Conservation (phyloP, 163 green algal species). For the Picocystis sp. region DNA sequence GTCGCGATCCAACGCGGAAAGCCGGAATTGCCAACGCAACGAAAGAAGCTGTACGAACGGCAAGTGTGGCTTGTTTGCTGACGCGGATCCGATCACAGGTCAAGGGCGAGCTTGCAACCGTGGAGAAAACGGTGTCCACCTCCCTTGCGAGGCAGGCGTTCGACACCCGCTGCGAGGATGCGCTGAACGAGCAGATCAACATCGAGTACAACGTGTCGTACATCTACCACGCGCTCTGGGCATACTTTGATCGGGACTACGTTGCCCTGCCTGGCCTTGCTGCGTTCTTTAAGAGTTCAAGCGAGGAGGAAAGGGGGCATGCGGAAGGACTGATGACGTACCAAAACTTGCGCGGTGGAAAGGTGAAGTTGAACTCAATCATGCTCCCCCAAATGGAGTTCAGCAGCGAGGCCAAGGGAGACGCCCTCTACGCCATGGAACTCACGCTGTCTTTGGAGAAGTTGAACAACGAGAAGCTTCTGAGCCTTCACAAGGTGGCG, state of each 20-base stretch:
- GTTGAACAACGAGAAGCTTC: conserved; percentile 41
- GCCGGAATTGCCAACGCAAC: no score
- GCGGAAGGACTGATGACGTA: conserved; percentile 76
- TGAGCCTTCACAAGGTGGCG: conserved; percentile 52
- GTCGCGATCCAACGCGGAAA: no score
- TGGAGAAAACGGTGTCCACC: conserved; percentile 30
- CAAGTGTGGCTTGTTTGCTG: no score
- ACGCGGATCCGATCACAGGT: conserved; percentile 8
- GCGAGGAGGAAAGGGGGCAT: conserved; percentile 59
- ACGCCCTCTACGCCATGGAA: conserved; percentile 70
- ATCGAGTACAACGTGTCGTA: conserved; percentile 89
- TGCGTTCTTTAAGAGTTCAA: conserved; percentile 59
- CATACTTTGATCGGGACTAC: conserved; percentile 86
- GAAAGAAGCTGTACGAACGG: no score
- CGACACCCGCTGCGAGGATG: conserved; percentile 6
- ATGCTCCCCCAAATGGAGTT: conserved; percentile 51
- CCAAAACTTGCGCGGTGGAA: conserved; percentile 57
- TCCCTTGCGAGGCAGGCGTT: conserved; percentile 6
- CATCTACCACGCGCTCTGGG: conserved; percentile 76
- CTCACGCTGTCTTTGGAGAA: conserved; percentile 63
- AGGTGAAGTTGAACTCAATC: conserved; percentile 47
- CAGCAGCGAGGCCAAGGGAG: conserved; percentile 57
- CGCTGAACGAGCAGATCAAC: conserved; percentile 22
- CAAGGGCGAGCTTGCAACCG: conserved; percentile 37
- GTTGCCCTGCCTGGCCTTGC: conserved; percentile 75